Evolutionary conservation across 2,329 filamentous ascomycete genomes (phyloP).

Genomic region (Nannizziopsis barbatae): DNA sequence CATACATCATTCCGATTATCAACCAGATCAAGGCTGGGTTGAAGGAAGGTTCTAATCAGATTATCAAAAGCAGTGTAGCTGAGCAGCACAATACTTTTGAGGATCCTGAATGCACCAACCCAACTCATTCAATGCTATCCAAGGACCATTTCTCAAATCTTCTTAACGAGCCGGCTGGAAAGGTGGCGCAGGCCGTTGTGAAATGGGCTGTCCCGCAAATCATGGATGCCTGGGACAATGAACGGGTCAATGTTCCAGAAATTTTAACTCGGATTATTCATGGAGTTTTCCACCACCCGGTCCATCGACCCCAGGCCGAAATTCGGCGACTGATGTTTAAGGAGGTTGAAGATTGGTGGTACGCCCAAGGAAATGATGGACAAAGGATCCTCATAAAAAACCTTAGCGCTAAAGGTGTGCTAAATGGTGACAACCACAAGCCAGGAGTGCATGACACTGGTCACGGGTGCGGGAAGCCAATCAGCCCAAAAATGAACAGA

Average conservation of each 20-base stretch:
- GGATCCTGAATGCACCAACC: constrained; percentile 64
- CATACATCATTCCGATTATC: constrained; percentile 77
- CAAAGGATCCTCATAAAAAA: constrained; percentile 59
- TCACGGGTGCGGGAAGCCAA: constrained; percentile 70
- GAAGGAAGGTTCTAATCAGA: constrained; percentile 70
- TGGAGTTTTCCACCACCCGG: constrained; percentile 81
- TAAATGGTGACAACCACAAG: constrained; percentile 72
- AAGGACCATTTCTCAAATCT: constrained; percentile 92
- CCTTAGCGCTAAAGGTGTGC: constrained; percentile 66
- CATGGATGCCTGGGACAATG: constrained; percentile 77
- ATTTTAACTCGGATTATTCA: constrained; percentile 65
- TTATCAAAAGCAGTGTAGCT: constrained; percentile 71
- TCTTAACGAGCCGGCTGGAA: constrained; percentile 79
- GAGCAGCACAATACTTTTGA: constrained; percentile 82
- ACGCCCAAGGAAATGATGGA: constrained; percentile 49
- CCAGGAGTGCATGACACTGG: constrained; percentile 72
- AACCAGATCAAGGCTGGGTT: constrained; percentile 78
- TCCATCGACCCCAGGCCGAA: constrained; percentile 56
- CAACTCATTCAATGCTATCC: constrained; percentile 89
- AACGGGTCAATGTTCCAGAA: constrained; percentile 55
- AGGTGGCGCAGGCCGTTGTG: constrained; percentile 65
- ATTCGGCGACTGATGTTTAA: constrained; percentile 66
- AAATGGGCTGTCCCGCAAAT: constrained; percentile 82
- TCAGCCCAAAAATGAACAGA: constrained; percentile 52
- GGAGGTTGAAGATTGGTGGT: constrained; percentile 78